Percentiles rank a stretch among this genome's conserved stretches.
phyloP scores from a whole-genome alignment of 202 grass and related monocot species.

The Setaria viridis region DNA sequence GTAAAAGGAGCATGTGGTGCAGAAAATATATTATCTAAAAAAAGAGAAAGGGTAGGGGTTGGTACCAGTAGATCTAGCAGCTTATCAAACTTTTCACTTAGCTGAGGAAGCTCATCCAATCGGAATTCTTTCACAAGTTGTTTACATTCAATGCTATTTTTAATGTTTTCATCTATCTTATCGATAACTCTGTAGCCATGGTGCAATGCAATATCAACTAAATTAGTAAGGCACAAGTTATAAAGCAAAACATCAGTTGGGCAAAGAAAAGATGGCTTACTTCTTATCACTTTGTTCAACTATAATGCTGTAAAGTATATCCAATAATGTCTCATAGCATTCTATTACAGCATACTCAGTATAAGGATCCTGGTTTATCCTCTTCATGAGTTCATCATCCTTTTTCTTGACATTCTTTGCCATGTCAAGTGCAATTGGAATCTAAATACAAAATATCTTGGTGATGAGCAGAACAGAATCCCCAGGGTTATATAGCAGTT shows the following conservation, averaged over 20 bases:
- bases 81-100: slow-evolving; percentile 82
- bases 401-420: slow-evolving; percentile 88
- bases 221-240: slow-evolving; percentile 37
- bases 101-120: slow-evolving; percentile 83
- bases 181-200: slow-evolving; percentile 59
- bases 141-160: slow-evolving; percentile 14
- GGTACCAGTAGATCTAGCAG: slow-evolving; percentile 72
- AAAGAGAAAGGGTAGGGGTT: slow-evolving; percentile 7
- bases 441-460: slow-evolving; percentile 69
- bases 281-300: slow-evolving; percentile 48
- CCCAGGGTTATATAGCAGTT: slow-evolving; percentile 20
- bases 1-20: background rate
- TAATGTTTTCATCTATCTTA: slow-evolving; percentile 39
- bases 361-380: slow-evolving; percentile 79
- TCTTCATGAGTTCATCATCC: slow-evolving; percentile 72
- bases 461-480: slow-evolving; percentile 22
- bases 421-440: slow-evolving; percentile 95
- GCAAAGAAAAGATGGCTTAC: slow-evolving; percentile 54
- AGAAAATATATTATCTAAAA: slow-evolving; percentile 12
- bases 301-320: slow-evolving; percentile 68
- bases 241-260: slow-evolving; percentile 6
- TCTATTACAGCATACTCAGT: slow-evolving; percentile 75
- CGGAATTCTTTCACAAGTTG: slow-evolving; percentile 61
- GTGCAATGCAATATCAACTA: slow-evolving; percentile 14
- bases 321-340: slow-evolving; percentile 72